Conservation (phyloP, 1,284 basidiomycete species). For the Cutaneotrichosporon arboriforme region DNA sequence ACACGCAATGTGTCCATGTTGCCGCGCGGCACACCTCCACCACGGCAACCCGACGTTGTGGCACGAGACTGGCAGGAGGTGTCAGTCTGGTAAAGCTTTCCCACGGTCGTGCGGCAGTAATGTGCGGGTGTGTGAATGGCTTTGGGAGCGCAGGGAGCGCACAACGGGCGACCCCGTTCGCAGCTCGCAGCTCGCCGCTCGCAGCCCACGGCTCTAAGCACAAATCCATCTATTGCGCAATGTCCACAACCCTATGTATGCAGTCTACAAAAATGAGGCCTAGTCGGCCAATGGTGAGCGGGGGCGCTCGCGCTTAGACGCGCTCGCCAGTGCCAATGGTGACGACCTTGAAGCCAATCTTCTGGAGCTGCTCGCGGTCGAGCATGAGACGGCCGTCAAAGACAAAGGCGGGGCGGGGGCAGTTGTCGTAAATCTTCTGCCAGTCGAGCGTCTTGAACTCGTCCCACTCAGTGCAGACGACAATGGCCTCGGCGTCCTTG, state of each 20-base stretch:
- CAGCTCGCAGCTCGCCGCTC: background rate
- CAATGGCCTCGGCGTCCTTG: slow-evolving; percentile 81
- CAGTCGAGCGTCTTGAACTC: slow-evolving; percentile 92
- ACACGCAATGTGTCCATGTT: background rate
- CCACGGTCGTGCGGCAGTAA: no score
- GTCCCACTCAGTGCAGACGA: slow-evolving; percentile 87
- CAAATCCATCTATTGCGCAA: slow-evolving; percentile 2
- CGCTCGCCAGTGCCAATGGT: slow-evolving; percentile 48
- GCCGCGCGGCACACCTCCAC: no score
- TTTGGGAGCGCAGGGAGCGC: no score
- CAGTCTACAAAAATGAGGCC: slow-evolving; percentile 11
- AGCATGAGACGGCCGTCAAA: slow-evolving; percentile 71
- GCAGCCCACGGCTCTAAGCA: background rate
- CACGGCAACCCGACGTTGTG: background rate
- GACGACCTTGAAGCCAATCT: slow-evolving; percentile 87
- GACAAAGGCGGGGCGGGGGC: slow-evolving; percentile 94
- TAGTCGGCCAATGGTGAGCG: no score
- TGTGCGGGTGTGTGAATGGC: no score
- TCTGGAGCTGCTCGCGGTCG: slow-evolving; percentile 68
- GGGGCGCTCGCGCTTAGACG: background rate
- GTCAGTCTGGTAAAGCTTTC: background rate
- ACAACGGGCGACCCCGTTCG: no score
- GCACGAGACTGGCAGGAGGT: no score
- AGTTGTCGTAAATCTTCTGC: slow-evolving; percentile 69
- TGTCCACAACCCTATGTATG: slow-evolving; percentile 10